phyloP scores from a whole-genome alignment of 2,329 filamentous ascomycete genomes.

The Aspergillus aculeatus region DNA sequence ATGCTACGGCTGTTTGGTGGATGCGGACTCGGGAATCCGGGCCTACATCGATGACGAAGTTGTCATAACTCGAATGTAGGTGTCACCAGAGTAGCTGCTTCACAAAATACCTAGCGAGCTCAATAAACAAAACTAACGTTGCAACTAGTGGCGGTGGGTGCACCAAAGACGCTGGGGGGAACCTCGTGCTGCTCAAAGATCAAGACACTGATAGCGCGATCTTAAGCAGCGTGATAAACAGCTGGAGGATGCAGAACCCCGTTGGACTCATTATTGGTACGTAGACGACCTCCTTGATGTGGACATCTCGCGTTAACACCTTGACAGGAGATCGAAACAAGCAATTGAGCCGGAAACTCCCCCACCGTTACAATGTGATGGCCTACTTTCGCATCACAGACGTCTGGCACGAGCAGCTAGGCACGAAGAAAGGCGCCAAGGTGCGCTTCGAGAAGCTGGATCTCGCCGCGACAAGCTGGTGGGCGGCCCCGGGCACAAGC shows the following conservation, averaged over 20 bases:
- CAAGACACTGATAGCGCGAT: constrained; percentile 38
- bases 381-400: constrained; percentile 68
- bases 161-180: constrained; percentile 46
- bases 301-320: constrained; percentile 17
- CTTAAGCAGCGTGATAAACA: constrained; percentile 47
- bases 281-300: constrained; percentile 10
- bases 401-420: constrained; percentile 63
- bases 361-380: constrained; percentile 63
- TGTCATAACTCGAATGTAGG: constrained; percentile 61
- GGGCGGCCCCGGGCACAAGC: constrained; percentile 44
- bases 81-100: neutral
- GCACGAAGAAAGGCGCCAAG: constrained; percentile 49
- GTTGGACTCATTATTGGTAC: constrained; percentile 58
- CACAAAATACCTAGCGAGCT: constrained; percentile 24
- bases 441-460: constrained; percentile 67
- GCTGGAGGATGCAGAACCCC: constrained; percentile 48
- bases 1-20: constrained; percentile 60
- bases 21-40: constrained; percentile 53
- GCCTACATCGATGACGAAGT: constrained; percentile 62
- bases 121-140: constrained; percentile 15
- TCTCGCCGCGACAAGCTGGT: constrained; percentile 56
- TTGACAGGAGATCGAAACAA: constrained; percentile 51
- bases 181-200: constrained; percentile 49
- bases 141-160: constrained; percentile 54
- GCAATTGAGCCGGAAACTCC: constrained; percentile 50